These are phyloP conservation scores for Miscanthus lutarioriparius DNA, from an alignment of 176 grass and related monocot species.

Conservation along the genomic window DNA sequence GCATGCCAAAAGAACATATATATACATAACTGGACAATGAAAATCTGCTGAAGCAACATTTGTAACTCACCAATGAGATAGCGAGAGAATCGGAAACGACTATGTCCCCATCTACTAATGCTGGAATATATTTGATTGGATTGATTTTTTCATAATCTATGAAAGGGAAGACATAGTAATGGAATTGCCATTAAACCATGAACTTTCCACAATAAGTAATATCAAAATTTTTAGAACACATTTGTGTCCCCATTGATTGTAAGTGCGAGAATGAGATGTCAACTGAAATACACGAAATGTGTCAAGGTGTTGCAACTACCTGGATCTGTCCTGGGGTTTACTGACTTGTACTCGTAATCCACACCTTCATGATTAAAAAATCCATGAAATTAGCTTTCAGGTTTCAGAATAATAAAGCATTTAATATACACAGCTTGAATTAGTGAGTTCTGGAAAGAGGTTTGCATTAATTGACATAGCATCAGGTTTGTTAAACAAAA, in stretches of 20 bases:
- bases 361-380: constrained; percentile 50
- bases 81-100: constrained; percentile 79
- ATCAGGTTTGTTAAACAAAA: neutral
- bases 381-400: neutral
- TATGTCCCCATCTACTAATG: constrained; percentile 65
- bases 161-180: neutral
- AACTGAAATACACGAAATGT: neutral
- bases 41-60: neutral
- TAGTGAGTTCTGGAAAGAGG: neutral
- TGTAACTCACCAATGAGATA: constrained; percentile 60
- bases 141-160: constrained; percentile 86
- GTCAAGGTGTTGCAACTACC: constrained; percentile 34
- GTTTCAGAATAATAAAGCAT: neutral
- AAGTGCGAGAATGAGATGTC: neutral
- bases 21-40: neutral
- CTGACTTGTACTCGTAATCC: constrained; percentile 84
- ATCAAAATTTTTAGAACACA: neutral
- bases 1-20: constrained; percentile 17
- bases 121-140: constrained; percentile 79
- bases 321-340: constrained; percentile 64
- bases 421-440: neutral
- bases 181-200: neutral
- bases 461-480: neutral
- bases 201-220: neutral
- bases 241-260: neutral